phyloP scores from a whole-genome alignment of 2,329 filamentous ascomycete species.

The Cercospora canescens region DNA sequence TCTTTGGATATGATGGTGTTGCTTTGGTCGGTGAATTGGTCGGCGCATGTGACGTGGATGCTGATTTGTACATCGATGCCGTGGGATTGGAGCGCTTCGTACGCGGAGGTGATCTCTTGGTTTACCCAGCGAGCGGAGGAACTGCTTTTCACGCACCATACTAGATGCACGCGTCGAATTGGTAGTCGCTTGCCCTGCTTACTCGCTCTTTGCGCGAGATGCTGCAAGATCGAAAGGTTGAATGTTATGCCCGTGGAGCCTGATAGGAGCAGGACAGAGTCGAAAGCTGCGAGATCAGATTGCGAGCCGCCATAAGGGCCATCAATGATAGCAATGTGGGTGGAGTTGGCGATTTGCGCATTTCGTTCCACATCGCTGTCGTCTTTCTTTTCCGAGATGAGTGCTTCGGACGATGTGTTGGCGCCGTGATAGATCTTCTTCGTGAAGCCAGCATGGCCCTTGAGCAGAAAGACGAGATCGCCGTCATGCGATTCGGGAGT shows the following conservation, averaged over 20 bases:
- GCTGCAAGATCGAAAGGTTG: constrained; percentile 28
- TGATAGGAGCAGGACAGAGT: constrained; percentile 29
- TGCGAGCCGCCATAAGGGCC: constrained; percentile 30
- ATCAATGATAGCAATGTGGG: constrained; percentile 26
- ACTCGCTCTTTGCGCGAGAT: constrained; percentile 27
- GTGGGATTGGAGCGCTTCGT: constrained; percentile 18
- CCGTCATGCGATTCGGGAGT: constrained; percentile 29
- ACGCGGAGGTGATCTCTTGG: constrained; percentile 23
- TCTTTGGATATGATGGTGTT: constrained; percentile 18
- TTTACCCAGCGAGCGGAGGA: constrained; percentile 24
- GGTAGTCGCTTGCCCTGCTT: constrained; percentile 22
- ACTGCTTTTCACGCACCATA: constrained; percentile 31
- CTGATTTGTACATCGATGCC: constrained; percentile 26
- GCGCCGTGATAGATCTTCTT: constrained; percentile 28
- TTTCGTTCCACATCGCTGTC: constrained; percentile 15
- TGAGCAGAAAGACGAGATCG: constrained; percentile 32
- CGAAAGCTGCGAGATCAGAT: constrained; percentile 30
- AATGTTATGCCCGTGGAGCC: constrained; percentile 34
- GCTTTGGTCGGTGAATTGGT: constrained; percentile 23
- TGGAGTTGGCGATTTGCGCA: constrained; percentile 12
- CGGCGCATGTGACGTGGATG: constrained; percentile 30
- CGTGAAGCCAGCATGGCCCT: constrained; percentile 33
- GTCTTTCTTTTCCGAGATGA: constrained; percentile 19
- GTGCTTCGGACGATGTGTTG: constrained; percentile 21
- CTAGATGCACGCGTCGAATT: constrained; percentile 24